Evolutionary conservation across 345 rosid species (phyloP).

Genomic region (Eucalyptus pauciflora): DNA sequence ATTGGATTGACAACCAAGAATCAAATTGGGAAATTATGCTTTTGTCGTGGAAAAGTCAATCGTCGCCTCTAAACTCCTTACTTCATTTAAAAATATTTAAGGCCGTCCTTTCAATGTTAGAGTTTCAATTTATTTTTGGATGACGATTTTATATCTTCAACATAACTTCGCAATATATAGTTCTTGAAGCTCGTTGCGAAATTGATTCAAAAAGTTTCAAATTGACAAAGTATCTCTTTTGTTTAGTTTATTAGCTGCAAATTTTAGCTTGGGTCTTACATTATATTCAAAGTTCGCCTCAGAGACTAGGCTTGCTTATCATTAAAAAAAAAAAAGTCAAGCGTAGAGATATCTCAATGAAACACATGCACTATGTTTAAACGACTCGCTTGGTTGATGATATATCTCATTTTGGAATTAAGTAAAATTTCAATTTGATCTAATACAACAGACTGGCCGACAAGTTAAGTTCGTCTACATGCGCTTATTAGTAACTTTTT

Average conservation of each 20-base stretch:
- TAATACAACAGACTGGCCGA: background rate
- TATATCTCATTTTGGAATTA: background rate
- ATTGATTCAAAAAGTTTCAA: background rate
- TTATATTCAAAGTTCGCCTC: background rate
- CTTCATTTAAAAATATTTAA: background rate
- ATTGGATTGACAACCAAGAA: background rate
- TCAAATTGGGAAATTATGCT: background rate
- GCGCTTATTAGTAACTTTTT: background rate
- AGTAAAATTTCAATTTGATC: background rate
- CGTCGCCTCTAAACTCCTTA: background rate
- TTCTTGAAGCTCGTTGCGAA: background rate
- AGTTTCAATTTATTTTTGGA: background rate
- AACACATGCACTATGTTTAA: background rate
- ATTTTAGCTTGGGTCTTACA: background rate
- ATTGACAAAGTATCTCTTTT: background rate
- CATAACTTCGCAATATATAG: fast-evolving
- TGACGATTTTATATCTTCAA: background rate
- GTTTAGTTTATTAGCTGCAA: background rate
- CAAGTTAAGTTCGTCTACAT: background rate
- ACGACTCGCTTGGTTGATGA: background rate
- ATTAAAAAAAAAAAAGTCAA: background rate
- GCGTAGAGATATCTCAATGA: background rate
- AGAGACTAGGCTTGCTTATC: background rate
- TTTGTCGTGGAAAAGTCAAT: background rate
- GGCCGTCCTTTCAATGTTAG: background rate